Percentiles rank a stretch among this genome's conserved stretches.
These are phyloP conservation scores for Verticillium nonalfalfae DNA, from an alignment of 2,329 filamentous ascomycete genomes.

Conservation along the genomic window DNA sequence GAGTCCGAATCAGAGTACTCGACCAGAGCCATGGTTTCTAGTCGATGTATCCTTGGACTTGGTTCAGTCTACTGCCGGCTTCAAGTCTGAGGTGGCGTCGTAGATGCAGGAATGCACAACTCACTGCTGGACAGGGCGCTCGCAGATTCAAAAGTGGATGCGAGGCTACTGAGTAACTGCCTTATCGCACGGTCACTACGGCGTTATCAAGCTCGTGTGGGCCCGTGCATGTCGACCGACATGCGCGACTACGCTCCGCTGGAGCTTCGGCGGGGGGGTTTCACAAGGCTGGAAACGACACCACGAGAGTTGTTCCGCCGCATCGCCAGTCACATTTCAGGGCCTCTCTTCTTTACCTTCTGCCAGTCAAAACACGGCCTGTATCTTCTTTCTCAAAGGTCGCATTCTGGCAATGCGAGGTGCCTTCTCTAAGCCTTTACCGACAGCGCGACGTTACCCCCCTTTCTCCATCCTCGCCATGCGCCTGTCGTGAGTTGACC, in stretches of 20 bases:
- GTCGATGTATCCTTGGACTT: not conserved
- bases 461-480: not conserved
- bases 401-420: conserved; percentile 3
- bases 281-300: conserved; percentile 10
- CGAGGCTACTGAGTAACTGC: not conserved
- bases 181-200: no score
- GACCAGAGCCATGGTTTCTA: conserved; percentile 62
- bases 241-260: not conserved
- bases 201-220: not conserved
- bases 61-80: no score
- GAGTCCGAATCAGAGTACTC: conserved; percentile 77
- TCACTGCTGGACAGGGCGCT: not conserved
- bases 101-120: not conserved
- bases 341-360: not conserved
- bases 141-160: not conserved
- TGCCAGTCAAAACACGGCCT: no score
- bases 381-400: not conserved
- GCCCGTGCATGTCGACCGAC: not conserved
- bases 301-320: not conserved
- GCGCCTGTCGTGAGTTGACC: not conserved
- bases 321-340: not conserved
- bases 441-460: not conserved
- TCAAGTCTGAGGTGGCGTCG: not conserved
- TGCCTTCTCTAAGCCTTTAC: not conserved
- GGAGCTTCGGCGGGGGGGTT: conserved; percentile 3